Base-by-base conservation (phyloP, 257 asterid species). In the Nyctanthes arbortristis region DNA sequence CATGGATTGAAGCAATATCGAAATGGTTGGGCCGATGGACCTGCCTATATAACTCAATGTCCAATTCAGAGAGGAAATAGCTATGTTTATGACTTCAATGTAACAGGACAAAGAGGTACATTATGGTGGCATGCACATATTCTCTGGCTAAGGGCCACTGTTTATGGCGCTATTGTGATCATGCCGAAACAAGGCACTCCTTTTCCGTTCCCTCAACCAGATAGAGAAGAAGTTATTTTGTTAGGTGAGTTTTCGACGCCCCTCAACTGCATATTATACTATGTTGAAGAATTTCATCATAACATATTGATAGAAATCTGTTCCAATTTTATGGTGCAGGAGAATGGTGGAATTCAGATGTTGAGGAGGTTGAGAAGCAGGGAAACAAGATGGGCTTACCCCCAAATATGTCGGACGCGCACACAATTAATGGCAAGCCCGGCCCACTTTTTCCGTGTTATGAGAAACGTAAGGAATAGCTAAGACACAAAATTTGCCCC, bases 81-180 rank as follows among this genome's bases (percentile, higher is more conserved):
- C 74, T 85, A 81, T 14, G 84, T 80, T 13, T 84, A 86, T 49
- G 88, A 81, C 58, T 85, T 87, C 75, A 87, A 85, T 62, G 82
- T 87, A 28, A 85, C 89, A 25, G 91, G 85, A 32, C 94, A 87
- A 70, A 76, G 88, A 78, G 94, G 94, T 8, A 87, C 94, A 37
- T 45, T 87, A 4, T 85, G 91, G 91, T 87, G 94, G 91, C 94
- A 87, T 72, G 94, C 94, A 54, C 94, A 87, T 65, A 85, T 85
- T 69, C 75, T 83, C 37, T 87, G 94, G 91, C 89, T 87, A 6
- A 78, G 94, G 60, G 89, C 91, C 14, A 87, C 91, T 0, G 85
- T 87, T 9, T 79, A 85, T 78, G 92, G 89, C 47, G 87, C 89
- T 43, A 74, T 84, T 31, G 87, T 81, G 2, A 79, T 81, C 25